phyloP scores from a whole-genome alignment of 176 grass and related monocot species.

The Bothriochloa decipiens region DNA sequence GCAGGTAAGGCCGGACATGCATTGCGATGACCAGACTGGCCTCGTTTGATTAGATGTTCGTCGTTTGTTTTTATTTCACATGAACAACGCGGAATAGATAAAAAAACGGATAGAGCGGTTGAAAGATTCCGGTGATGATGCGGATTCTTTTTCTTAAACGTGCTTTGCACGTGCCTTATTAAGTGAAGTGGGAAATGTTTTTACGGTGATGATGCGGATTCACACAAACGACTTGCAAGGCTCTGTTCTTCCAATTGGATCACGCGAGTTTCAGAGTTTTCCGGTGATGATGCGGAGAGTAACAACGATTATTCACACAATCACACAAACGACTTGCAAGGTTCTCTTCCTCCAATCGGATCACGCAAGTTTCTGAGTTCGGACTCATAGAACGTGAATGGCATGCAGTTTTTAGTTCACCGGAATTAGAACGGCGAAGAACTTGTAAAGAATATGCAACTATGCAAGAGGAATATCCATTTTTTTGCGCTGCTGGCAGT shows the following conservation, averaged over 20 bases:
- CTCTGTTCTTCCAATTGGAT: neutral
- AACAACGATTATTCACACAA: neutral
- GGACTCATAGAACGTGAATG: neutral
- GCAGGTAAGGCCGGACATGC: neutral
- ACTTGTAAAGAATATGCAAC: slow-evolving; percentile 2
- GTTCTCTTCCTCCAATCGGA: neutral
- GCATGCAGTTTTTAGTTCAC: neutral
- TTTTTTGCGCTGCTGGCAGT: slow-evolving; percentile 12
- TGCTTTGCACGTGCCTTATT: no score
- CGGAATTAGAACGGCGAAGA: neutral
- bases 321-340: neutral
- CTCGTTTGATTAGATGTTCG: neutral
- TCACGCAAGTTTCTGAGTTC: neutral
- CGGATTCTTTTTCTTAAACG: no score
- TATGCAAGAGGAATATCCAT: slow-evolving; percentile 15
- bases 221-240: neutral
- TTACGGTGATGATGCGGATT: neutral
- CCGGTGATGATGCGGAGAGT: neutral
- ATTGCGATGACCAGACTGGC: neutral
- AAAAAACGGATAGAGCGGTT: neutral
- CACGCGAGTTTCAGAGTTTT: neutral
- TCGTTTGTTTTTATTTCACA: neutral
- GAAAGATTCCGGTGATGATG: neutral
- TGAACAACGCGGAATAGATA: neutral
- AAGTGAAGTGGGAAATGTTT: no score